Conservation (phyloP, 345 rosid genomes). For the Heritiera fomes region DNA sequence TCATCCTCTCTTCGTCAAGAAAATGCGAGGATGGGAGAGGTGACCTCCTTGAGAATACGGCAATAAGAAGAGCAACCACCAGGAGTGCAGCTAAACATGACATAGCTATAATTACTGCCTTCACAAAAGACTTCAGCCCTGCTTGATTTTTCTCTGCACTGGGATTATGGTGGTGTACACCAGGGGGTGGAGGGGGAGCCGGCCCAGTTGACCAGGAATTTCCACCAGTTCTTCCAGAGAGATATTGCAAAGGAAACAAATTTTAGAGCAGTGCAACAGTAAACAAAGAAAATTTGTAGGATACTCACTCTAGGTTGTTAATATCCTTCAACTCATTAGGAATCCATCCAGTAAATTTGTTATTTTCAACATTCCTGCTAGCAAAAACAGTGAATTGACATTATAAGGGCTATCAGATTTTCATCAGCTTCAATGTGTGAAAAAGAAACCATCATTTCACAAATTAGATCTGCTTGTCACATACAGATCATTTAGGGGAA, state of each 20-base stretch:
- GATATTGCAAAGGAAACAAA: slow-evolving; percentile 22
- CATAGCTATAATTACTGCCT: slow-evolving; percentile 44
- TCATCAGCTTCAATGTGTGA: neutral
- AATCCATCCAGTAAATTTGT: slow-evolving; percentile 85
- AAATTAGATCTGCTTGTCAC: slow-evolving; percentile 28
- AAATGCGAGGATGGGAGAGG: slow-evolving; percentile 65
- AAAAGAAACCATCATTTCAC: slow-evolving; percentile 5
- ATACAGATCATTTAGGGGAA: slow-evolving; percentile 79
- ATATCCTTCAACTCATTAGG: slow-evolving; percentile 68
- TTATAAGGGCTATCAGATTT: slow-evolving; percentile 1
- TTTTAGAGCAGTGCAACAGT: slow-evolving; percentile 2
- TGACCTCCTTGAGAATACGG: slow-evolving; percentile 39
- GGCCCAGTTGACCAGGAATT: slow-evolving; percentile 71
- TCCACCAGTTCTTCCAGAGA: slow-evolving; percentile 66
- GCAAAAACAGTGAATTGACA: neutral
- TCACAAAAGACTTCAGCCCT: slow-evolving; percentile 31
- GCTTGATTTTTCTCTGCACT: neutral
- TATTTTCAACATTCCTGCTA: slow-evolving; percentile 75
- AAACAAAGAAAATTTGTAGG: slow-evolving; percentile 18
- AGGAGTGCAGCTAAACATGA: slow-evolving; percentile 52
- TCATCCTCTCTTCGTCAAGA: slow-evolving; percentile 71
- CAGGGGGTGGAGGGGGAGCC: slow-evolving; percentile 89
- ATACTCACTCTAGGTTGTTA: slow-evolving; percentile 59
- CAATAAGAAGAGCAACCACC: slow-evolving; percentile 40
- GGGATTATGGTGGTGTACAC: slow-evolving; percentile 37